A percentile compares a stretch with the other conserved stretches of the same genome.
phyloP scores from a whole-genome alignment of 352 stramenopile genomes.

The Pythium plurisporium region DNA sequence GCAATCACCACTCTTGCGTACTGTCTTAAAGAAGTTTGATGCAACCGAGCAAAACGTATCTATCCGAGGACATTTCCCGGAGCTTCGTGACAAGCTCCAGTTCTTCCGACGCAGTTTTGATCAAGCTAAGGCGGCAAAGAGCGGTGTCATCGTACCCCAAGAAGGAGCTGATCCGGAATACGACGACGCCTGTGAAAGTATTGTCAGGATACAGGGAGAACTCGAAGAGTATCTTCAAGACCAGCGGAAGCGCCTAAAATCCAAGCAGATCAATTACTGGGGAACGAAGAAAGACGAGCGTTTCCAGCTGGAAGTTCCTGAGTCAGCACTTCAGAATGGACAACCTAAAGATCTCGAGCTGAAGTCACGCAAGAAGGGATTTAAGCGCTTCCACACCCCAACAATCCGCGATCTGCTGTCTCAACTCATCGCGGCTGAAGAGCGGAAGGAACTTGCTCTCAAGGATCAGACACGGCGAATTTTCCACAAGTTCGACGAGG shows the following conservation, averaged over 20 bases:
- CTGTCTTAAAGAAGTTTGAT: slow-evolving; percentile 44
- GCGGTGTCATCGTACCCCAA: slow-evolving; percentile 91
- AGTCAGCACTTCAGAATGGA: slow-evolving; percentile 61
- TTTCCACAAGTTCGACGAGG: slow-evolving; percentile 96
- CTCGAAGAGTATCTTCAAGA: slow-evolving; percentile 90
- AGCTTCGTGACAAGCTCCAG: slow-evolving; percentile 90
- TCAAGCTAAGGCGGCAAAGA: slow-evolving; percentile 86
- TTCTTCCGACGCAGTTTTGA: slow-evolving; percentile 98
- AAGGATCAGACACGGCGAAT: slow-evolving; percentile 89
- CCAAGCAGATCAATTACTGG: slow-evolving; percentile 91
- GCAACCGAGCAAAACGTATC: not conserved
- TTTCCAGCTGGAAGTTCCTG: slow-evolving; percentile 92
- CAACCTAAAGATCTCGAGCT: slow-evolving; percentile 94
- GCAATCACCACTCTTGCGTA: slow-evolving; percentile 46
- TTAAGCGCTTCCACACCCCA: slow-evolving; percentile 89
- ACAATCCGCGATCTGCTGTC: slow-evolving; percentile 80
- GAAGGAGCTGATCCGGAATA: slow-evolving; percentile 94
- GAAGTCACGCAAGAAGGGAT: slow-evolving; percentile 93
- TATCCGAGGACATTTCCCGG: slow-evolving; percentile 73
- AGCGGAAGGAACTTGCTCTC: slow-evolving; percentile 71
- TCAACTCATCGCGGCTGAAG: slow-evolving; percentile 71
- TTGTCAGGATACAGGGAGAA: slow-evolving; percentile 82
- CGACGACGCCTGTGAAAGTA: slow-evolving; percentile 88
- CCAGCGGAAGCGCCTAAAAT: slow-evolving; percentile 69
- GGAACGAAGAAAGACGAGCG: slow-evolving; percentile 93